Percentiles rank a stretch among this genome's conserved stretches.
phyloP scores from a whole-genome alignment of 257 asterid species.

The Jasminum sambac region DNA sequence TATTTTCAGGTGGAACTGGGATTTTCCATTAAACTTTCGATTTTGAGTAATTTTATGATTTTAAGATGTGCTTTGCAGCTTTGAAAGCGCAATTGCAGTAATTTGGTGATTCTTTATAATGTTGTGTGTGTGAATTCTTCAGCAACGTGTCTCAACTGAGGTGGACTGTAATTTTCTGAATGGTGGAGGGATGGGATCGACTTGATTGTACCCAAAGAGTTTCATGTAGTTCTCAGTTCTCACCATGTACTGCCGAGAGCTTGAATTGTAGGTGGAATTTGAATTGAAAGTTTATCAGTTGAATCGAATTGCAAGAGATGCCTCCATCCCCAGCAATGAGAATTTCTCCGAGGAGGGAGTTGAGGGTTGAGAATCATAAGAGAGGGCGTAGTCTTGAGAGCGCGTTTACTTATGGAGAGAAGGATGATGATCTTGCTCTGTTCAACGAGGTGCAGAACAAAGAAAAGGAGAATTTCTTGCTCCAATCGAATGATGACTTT shows the following conservation, averaged over 20 bases:
- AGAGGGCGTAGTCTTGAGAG: conserved; percentile 89
- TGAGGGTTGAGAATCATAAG: conserved; percentile 71
- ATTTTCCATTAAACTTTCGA: conserved; percentile 24
- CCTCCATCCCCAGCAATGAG: conserved; percentile 88
- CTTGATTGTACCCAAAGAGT: neutral
- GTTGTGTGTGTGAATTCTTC: conserved; percentile 12
- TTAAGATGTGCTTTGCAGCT: conserved; percentile 22
- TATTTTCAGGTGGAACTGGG: conserved; percentile 23
- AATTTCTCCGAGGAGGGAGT: conserved; percentile 76
- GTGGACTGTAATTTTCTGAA: conserved; percentile 29
- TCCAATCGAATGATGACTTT: conserved; percentile 65
- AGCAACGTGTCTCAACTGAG: conserved; percentile 25
- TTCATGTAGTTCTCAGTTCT: conserved; percentile 23
- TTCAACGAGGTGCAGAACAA: conserved; percentile 87
- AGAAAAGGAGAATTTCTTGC: conserved; percentile 80
- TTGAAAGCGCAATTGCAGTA: conserved; percentile 11
- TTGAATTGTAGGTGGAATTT: conserved; percentile 33
- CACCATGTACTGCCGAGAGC: conserved; percentile 31
- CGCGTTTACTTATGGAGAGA: conserved; percentile 52
- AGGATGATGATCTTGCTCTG: conserved; percentile 88
- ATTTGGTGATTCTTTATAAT: conserved; percentile 17
- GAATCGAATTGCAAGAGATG: conserved; percentile 44
- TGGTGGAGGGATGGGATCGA: conserved; percentile 26
- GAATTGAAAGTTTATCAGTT: conserved; percentile 28
- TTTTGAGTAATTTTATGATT: conserved; percentile 11